A percentile compares a stretch with the other conserved stretches of the same genome.
These are phyloP conservation scores for Pythium inflatum DNA, from an alignment of 352 stramenopile genomes.

Conservation along the genomic window DNA sequence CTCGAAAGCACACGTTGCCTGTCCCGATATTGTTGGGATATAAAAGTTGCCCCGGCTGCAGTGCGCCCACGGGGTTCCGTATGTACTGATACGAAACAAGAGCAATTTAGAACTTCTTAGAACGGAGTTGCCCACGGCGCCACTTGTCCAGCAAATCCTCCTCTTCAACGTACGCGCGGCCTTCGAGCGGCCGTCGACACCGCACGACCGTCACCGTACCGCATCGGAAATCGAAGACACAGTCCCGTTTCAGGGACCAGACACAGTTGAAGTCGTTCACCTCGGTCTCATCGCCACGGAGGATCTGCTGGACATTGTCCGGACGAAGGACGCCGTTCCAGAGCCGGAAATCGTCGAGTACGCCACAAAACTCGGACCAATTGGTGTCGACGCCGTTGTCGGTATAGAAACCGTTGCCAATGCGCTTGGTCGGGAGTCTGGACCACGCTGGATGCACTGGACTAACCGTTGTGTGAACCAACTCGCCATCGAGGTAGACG, in stretches of 20 bases:
- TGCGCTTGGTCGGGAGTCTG: neutral
- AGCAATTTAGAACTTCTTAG: no score
- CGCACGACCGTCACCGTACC: neutral
- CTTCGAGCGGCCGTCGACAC: neutral
- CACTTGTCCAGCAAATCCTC: no score
- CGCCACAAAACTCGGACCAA: neutral
- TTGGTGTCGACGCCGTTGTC: neutral
- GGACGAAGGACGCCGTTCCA: neutral
- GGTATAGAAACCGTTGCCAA: neutral
- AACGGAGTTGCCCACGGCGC: no score
- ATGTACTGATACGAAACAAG: no score
- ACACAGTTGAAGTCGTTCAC: neutral
- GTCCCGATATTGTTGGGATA: constrained; percentile 8
- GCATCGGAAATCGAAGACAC: no score
- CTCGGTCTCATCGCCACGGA: neutral
- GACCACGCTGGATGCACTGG: neutral
- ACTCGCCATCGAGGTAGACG: neutral
- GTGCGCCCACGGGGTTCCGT: no score
- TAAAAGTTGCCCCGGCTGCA: no score
- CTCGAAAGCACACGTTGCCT: neutral
- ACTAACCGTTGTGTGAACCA: neutral
- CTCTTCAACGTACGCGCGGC: no score
- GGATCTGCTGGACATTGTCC: neutral
- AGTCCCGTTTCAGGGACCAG: neutral
- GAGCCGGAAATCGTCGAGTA: neutral